Percentiles rank a stretch among this genome's conserved stretches.
Evolutionary conservation across 345 rosid species (phyloP).

Genomic region (Dipteronia dyeriana): DNA sequence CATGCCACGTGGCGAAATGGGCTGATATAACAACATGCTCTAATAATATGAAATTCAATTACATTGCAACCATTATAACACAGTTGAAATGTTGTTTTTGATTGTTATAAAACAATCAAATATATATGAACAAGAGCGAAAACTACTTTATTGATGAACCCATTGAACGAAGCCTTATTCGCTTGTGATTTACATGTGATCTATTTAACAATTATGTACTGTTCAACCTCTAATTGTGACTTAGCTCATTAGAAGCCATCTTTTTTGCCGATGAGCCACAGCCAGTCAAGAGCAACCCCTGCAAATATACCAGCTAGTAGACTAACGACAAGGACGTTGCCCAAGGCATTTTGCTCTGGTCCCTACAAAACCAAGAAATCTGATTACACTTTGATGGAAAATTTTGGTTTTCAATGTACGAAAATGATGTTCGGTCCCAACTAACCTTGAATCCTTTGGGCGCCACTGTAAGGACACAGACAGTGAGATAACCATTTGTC

Average conservation of each 20-base stretch:
- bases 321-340: conserved; percentile 73
- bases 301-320: conserved; percentile 64
- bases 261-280: conserved; percentile 76
- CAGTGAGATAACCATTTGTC: conserved; percentile 77
- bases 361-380: conserved; percentile 50
- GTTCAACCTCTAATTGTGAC: neutral
- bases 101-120: neutral
- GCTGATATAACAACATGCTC: neutral
- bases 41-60: neutral
- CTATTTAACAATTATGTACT: neutral
- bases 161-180: neutral
- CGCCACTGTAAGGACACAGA: conserved; percentile 75
- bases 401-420: neutral
- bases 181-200: neutral
- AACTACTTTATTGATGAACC: too few relatives aligned
- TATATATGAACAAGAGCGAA: too few relatives aligned
- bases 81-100: neutral
- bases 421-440: neutral
- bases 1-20: conserved; percentile 4
- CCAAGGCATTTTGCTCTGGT: conserved; percentile 90
- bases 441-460: conserved; percentile 87
- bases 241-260: conserved; percentile 35
- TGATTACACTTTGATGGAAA: neutral
- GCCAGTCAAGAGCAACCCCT: conserved; percentile 77
- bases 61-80: neutral